Conservation (phyloP, 345 rosid species). For the Gossypium sturtianum region DNA sequence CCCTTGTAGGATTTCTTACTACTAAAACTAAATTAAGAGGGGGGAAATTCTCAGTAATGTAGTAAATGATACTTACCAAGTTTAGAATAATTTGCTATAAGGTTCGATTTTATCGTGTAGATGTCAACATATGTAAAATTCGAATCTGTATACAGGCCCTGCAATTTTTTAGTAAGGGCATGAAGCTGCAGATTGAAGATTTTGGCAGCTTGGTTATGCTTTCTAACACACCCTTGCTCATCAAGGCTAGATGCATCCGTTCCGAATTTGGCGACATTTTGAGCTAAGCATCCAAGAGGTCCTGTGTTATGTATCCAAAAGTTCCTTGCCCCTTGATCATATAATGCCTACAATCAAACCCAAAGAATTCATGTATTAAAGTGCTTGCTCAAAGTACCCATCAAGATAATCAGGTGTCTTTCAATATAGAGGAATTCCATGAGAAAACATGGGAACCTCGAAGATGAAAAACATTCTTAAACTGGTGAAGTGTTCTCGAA, state of each 20-base stretch:
- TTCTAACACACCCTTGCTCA: slow-evolving; percentile 67
- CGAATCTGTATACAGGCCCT: slow-evolving; percentile 56
- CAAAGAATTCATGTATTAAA: not conserved
- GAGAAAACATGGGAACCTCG: not conserved
- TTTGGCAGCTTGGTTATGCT: slow-evolving; percentile 83
- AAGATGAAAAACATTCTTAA: not conserved
- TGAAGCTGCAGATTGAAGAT: slow-evolving; percentile 87
- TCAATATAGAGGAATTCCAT: not conserved
- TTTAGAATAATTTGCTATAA: slow-evolving; percentile 64
- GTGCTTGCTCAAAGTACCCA: not conserved
- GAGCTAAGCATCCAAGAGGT: slow-evolving; percentile 91
- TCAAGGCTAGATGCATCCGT: slow-evolving; percentile 78
- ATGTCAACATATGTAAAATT: slow-evolving; percentile 73
- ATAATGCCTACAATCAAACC: slow-evolving; percentile 40
- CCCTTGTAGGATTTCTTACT: not conserved
- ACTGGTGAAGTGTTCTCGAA: not conserved
- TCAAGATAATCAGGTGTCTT: not conserved
- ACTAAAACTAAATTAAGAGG: not conserved
- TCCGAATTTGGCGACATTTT: slow-evolving; percentile 83
- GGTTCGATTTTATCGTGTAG: slow-evolving; percentile 65
- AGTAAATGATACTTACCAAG: slow-evolving; percentile 44
- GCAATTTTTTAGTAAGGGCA: slow-evolving; percentile 58
- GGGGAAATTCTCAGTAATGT: not conserved
- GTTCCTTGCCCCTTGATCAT: slow-evolving; percentile 82
- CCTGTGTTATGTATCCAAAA: slow-evolving; percentile 96